phyloP scores from a whole-genome alignment of 225 moss, liverwort and hornwort genomes.

The Pleurozium schreberi region DNA sequence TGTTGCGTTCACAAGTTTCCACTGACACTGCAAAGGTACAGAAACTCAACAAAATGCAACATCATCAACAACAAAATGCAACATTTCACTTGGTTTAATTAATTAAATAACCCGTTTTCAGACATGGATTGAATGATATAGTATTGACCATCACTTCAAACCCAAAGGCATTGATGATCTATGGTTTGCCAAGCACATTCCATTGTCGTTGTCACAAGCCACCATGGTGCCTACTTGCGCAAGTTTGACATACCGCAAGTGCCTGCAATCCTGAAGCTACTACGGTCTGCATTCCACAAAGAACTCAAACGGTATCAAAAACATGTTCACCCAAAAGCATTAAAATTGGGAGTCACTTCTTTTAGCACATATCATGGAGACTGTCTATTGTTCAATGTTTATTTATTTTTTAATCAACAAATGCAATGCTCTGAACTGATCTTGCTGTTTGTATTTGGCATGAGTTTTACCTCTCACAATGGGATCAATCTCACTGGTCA shows the following conservation, averaged over 20 bases:
- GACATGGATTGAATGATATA: background rate
- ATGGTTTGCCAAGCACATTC: background rate
- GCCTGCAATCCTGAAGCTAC: constrained; percentile 72
- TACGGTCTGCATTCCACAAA: constrained; percentile 31
- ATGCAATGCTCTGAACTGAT: background rate
- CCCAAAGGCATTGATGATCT: background rate
- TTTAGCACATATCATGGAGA: background rate
- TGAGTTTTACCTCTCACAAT: background rate
- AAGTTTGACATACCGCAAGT: constrained; percentile 70
- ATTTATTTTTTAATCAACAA: background rate
- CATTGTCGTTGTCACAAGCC: constrained; percentile 67
- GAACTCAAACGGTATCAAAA: background rate
- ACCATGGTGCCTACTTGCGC: constrained; percentile 54
- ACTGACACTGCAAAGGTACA: constrained; percentile 47
- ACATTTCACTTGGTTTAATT: background rate
- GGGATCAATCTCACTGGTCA: background rate
- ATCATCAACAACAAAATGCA: background rate
- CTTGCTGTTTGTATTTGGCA: background rate
- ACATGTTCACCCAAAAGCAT: background rate
- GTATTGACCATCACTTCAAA: background rate
- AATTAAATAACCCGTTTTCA: background rate
- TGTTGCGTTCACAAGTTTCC: constrained; percentile 69
- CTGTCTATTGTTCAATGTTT: background rate
- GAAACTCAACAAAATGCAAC: background rate
- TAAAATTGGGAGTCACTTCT: background rate